Base-by-base conservation (phyloP, 2,329 filamentous ascomycete species). In the Rutstroemia sp. region DNA sequence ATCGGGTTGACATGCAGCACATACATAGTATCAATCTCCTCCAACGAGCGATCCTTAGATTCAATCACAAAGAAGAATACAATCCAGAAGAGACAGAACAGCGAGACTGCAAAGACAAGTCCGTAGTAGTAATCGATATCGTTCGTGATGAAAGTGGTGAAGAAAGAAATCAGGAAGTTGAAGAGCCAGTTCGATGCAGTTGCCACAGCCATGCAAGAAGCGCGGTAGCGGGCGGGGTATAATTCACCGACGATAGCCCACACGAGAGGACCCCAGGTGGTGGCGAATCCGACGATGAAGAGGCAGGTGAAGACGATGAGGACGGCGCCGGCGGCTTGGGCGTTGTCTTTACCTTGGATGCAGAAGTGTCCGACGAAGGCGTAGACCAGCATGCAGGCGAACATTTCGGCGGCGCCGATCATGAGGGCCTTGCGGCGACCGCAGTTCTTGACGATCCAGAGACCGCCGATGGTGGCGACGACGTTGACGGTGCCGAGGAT, bases 1-100 rank as follows among this genome's bases (percentile, higher is more conserved):
- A 56, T 52, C 21, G 78, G 76, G 64, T 77, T 78, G 63, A 80
- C 75, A 44, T 68, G 69, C 40, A 73, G 64, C 17, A 78, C 74
- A 68, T 92, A 92, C 86, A 89, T 89, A 57, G 80, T 84, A 64
- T 92, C 88, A 55, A 92, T 87, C 69, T 92, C 87, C 72, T 92
- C 88, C 1, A 92, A 76, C 0, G 82, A 84, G 5, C 87, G 80
- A 52, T 85, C 87, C 66, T 88, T 84, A 47, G 81, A 84, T 68
- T 92, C 88, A 56, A 87, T 82, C 52, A 91, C 79, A 68, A 90
- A 90, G 72, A 92, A 88, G 74, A 86, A 92, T 36, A 91, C 84
- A n/a, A 90, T 72, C 0, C 82, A 64, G 0, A 82, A 79, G 0
- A 80, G 84, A 0, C 78, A 73, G 38, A 88, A 75, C 62, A 86